Base-by-base conservation (phyloP, 1,139 yeast genomes). In the Suhomyces anneliseae region DNA sequence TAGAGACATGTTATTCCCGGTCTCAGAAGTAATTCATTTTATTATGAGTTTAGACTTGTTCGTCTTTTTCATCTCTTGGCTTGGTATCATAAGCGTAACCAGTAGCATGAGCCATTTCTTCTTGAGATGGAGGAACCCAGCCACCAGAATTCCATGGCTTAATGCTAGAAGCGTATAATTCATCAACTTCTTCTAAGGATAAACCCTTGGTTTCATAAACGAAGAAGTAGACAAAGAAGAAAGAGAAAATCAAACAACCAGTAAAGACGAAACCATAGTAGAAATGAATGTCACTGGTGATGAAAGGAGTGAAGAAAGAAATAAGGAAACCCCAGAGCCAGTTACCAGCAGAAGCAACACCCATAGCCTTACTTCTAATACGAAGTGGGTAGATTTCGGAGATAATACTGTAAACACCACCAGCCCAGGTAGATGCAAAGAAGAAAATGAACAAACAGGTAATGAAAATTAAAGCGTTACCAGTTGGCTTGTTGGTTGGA, bases 371-470 rank as follows among this genome's bases (percentile, higher is more conserved):
- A 33, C 92, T 81, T 70, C 93, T 81, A 54, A 87, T 83, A 59
- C 92, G 82, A 54, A 87, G 74, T 45, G 96, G 92, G 68, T 82
- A 88, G 39, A 87, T 74, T 68, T 89, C 96, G 36, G 93, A 85
- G 46, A 85, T 80, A 57, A 87, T 83, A 47, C 86, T 86, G 80
- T 83, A 90, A 39, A 85, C 85, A 61, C 85, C 81, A 59, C 95
- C 93, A 52, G 92, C 96, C 95, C 96, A 88, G 7, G 95, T 83
- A 36, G 87, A 78, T 34, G 96, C 93, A 64, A 88, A 89, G 74
- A 81, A 84, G 79, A 86, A 85, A 54, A 90, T 87, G 72, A 82
- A 90, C 51, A 87, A 64, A 66, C 93, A 86, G 31, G 92, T 82
- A 57, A 89, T 79, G 59, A 87, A 83, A 64, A 89, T 85, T 89